Base-by-base conservation (phyloP, 108 stramenopile genomes). In the Cyclotella baltica region DNA sequence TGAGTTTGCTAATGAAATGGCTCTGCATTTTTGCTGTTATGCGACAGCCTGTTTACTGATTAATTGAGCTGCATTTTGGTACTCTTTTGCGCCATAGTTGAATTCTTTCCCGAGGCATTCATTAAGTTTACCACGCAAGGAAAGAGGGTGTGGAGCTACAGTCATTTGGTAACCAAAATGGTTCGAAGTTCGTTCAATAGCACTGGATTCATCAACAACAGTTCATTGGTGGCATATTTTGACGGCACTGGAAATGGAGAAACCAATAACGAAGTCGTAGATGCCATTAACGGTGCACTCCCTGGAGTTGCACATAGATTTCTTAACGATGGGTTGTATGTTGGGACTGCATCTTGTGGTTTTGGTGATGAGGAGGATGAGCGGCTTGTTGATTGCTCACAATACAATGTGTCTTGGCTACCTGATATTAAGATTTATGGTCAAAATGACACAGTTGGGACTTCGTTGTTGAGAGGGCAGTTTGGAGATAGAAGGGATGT, bases 401-500 rank as follows among this genome's bases (percentile, higher is more conserved):
- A 79, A 53, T 66, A 73, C 36, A 72, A 64, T 65, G 83, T 83
- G 2, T 68, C 77, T 11, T 75, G 83, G 78, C 59, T 83, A 19
- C 83, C 83, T 46, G 77, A 83, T 63, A 52, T 83, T 6, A 83
- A 83, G 59, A 23, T 83, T 3, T 83, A 83, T 56, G 72, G 72
- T 16, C 27, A 48, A 11, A 74, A 79, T 56, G 72, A 70, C 34
- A 64, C 67, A 15, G 47, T 68, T 22, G 83, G 83, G 13, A 48
- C 61, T 19, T 83, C 83, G 2, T 73, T 83, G 40, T 67, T 83
- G 27, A 67, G 83, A 53, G 83, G 83, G 25, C 51, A 78, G 53
- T 83, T 83, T 69, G 78, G 83, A 35, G 83, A 83, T 47, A 33
- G 78, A 29, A 73, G 83, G 70, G 83, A 83, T 69, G 83, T 83